Evolutionary conservation across 1,284 basidiomycete species (phyloP).

Genomic region (Inonotus obliquus): DNA sequence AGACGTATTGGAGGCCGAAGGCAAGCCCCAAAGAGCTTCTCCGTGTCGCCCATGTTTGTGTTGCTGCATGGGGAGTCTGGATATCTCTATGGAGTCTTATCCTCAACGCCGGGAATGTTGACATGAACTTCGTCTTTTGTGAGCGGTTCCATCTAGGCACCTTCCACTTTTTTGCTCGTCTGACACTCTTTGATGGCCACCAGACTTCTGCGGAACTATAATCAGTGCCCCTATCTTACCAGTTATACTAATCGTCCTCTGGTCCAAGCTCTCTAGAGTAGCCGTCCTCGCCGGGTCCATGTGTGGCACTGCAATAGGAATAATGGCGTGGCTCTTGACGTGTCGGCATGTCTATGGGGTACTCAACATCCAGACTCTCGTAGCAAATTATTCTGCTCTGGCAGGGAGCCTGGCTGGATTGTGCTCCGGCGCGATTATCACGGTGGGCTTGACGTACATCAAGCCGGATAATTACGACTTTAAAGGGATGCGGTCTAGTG

Average conservation of each 20-base stretch:
- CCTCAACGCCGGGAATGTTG: slow-evolving; percentile 16
- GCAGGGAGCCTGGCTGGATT: slow-evolving; percentile 43
- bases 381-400: slow-evolving; percentile 44
- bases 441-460: slow-evolving; percentile 38
- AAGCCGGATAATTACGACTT: slow-evolving; percentile 46
- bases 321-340: slow-evolving; percentile 48
- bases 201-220: slow-evolving; percentile 15
- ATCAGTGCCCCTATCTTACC: slow-evolving; percentile 16
- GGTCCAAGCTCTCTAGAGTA: slow-evolving; percentile 40
- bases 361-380: slow-evolving; percentile 40
- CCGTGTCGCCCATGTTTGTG: slow-evolving; percentile 49
- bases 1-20: slow-evolving; percentile 60
- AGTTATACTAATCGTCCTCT: slow-evolving; percentile 38
- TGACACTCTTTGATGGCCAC: neutral
- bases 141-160: neutral
- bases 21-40: slow-evolving; percentile 61
- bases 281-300: slow-evolving; percentile 41
- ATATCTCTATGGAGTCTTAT: slow-evolving; percentile 36
- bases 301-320: slow-evolving; percentile 38
- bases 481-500: slow-evolving; percentile 39
- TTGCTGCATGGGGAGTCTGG: slow-evolving; percentile 53
- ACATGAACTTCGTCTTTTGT: slow-evolving; percentile 20
- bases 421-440: slow-evolving; percentile 41
- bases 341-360: slow-evolving; percentile 46
- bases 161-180: neutral